Conservation (phyloP, 169 alveolate species). For the Plasmodium falciparum region DNA sequence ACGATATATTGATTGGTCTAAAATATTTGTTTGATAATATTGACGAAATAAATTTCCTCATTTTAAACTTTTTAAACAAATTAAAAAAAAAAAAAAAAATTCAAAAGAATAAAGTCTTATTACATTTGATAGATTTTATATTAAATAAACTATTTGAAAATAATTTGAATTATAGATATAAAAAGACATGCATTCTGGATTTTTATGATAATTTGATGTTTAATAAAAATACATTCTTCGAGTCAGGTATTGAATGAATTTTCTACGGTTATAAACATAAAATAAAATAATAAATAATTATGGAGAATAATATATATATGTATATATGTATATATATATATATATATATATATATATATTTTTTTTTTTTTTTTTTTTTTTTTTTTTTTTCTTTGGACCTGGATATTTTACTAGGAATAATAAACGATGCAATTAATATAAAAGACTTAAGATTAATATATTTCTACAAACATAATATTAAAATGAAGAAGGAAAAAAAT, state of each 20-base stretch:
- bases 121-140: constrained; percentile 37
- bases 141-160: constrained; percentile 36
- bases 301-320: background rate
- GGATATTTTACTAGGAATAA: constrained; percentile 6
- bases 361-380: too few relatives aligned
- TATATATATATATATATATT: background rate
- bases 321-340: background rate
- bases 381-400: too few relatives aligned
- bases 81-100: constrained; percentile 39
- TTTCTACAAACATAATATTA: constrained; percentile 45
- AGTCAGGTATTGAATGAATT: constrained; percentile 36
- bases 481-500: constrained; percentile 32
- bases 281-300: background rate
- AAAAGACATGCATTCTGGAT: constrained; percentile 20
- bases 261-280: background rate
- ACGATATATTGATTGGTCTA: constrained; percentile 29
- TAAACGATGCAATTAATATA: constrained; percentile 43
- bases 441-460: constrained; percentile 54
- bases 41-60: constrained; percentile 28
- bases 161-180: constrained; percentile 31
- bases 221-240: constrained; percentile 38
- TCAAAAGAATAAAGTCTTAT: constrained; percentile 26
- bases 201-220: constrained; percentile 49
- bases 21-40: constrained; percentile 43
- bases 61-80: constrained; percentile 30